These are phyloP conservation scores for Pestalotiopsis sp. DNA, from an alignment of 2,329 filamentous ascomycete genomes.

Conservation along the genomic window DNA sequence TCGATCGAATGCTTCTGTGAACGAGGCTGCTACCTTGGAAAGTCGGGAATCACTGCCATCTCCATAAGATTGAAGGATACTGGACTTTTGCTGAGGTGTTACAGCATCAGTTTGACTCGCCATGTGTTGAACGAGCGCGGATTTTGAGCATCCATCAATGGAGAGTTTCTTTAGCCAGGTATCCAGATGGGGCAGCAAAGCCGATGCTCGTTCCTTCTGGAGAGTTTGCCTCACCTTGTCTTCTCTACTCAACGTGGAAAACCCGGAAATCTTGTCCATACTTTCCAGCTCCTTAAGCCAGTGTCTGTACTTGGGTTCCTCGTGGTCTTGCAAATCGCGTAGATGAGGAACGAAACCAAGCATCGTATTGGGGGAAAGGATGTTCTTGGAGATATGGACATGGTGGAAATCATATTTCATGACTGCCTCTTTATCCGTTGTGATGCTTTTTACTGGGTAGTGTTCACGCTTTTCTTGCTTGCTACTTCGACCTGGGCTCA, in stretches of 20 bases:
- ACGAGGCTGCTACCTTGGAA: conserved; percentile 46
- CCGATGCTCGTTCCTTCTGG: conserved; percentile 51
- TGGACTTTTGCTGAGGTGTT: conserved; percentile 55
- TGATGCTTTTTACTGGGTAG: conserved; percentile 44
- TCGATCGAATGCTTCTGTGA: conserved; percentile 57
- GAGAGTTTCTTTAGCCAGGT: conserved; percentile 50
- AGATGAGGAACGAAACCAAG: conserved; percentile 61
- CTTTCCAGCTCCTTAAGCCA: conserved; percentile 60
- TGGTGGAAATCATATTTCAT: conserved; percentile 61
- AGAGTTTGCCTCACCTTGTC: conserved; percentile 51
- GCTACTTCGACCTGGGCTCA: conserved; percentile 34
- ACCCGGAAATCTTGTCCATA: conserved; percentile 58
- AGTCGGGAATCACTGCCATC: conserved; percentile 42
- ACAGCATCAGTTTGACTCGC: conserved; percentile 46
- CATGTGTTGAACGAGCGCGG: conserved; percentile 54
- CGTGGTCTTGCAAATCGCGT: conserved; percentile 56
- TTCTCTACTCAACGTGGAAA: conserved; percentile 52
- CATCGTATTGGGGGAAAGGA: conserved; percentile 60
- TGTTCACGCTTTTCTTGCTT: conserved; percentile 46
- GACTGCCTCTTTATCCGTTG: conserved; percentile 51
- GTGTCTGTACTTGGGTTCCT: conserved; percentile 54
- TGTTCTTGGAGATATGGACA: conserved; percentile 59
- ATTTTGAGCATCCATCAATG: conserved; percentile 52
- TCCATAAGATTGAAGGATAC: conserved; percentile 48
- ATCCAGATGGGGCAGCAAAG: conserved; percentile 54